A percentile compares a stretch with the other conserved stretches of the same genome.
Evolutionary conservation across 1,139 yeast genomes (phyloP).

Genomic region (Yamadazyma triangularis): DNA sequence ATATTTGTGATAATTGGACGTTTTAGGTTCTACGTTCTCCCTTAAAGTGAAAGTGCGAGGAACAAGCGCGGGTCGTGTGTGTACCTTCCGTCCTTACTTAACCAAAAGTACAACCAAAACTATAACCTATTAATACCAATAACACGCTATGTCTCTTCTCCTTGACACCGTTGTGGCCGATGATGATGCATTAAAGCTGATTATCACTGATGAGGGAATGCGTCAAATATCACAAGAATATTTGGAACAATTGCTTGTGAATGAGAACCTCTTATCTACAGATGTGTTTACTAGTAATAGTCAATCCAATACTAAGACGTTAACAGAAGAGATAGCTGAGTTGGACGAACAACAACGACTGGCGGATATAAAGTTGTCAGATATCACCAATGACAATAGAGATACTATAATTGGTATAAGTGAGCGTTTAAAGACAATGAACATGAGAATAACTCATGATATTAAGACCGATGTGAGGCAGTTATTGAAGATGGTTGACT

Average conservation of each 20-base stretch:
- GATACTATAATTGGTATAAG: constrained; percentile 39
- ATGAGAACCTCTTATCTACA: constrained; percentile 40
- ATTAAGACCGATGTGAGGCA: constrained; percentile 19
- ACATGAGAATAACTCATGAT: constrained; percentile 17
- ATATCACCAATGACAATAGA: constrained; percentile 32
- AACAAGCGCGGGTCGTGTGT: too few species aligned
- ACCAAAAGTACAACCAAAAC: too few species aligned
- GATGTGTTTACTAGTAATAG: constrained; percentile 33
- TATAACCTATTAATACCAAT: too few species aligned
- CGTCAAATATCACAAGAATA: constrained; percentile 14
- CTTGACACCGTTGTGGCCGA: background rate
- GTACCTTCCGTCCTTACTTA: too few species aligned
- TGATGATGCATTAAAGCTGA: background rate
- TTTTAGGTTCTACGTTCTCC: background rate
- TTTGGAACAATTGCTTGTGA: constrained; percentile 27
- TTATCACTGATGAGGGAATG: background rate
- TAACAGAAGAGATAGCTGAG: constrained; percentile 46
- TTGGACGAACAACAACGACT: constrained; percentile 32
- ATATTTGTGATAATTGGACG: too few species aligned
- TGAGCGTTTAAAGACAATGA: constrained; percentile 24
- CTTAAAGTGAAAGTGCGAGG: too few species aligned
- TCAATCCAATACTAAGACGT: constrained; percentile 17
- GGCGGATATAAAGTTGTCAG: constrained; percentile 26
- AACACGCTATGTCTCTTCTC: background rate
- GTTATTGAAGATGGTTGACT: constrained; percentile 13